Percentiles rank a stretch among this genome's conserved stretches.
Evolutionary conservation across 495 filamentous ascomycete species (phyloP).

Genomic region (Tuber umbilicatum): DNA sequence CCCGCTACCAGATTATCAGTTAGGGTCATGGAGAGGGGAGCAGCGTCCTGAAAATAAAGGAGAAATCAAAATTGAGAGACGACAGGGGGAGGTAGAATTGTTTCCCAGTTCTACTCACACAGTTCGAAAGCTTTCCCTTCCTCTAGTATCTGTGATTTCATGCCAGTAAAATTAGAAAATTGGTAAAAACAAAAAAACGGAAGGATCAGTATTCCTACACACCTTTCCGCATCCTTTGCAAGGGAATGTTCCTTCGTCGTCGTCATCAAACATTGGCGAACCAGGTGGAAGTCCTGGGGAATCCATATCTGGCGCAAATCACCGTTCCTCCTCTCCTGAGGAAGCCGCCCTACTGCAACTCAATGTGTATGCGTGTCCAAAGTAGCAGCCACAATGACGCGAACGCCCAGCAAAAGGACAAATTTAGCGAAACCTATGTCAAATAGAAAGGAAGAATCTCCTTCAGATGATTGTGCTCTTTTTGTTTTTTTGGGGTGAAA

Average conservation of each 20-base stretch:
- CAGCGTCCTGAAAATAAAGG: neutral
- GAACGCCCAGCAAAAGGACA: slow-evolving; percentile 1
- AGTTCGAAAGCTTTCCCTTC: slow-evolving; percentile 98
- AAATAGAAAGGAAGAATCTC: neutral
- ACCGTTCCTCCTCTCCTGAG: slow-evolving; percentile 16
- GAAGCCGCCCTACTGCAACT: slow-evolving; percentile 35
- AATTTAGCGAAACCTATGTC: slow-evolving; percentile 5
- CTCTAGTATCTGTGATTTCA: slow-evolving; percentile 67
- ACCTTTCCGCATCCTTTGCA: slow-evolving; percentile 99
- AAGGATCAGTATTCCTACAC: slow-evolving; percentile 50
- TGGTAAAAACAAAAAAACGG: slow-evolving; percentile 66
- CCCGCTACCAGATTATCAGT: slow-evolving; percentile 57
- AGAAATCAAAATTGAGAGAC: neutral
- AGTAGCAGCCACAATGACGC: slow-evolving; percentile 24
- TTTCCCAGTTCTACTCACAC: slow-evolving; percentile 54
- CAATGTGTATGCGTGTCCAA: slow-evolving; percentile 30
- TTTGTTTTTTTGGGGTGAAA: neutral
- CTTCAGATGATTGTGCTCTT: neutral
- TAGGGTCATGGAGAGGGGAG: slow-evolving; percentile 10
- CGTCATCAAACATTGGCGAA: slow-evolving; percentile 68
- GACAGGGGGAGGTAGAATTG: slow-evolving; percentile 5
- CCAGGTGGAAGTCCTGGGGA: slow-evolving; percentile 64
- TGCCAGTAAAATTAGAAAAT: slow-evolving; percentile 70
- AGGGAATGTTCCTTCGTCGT: slow-evolving; percentile 70
- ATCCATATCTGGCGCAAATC: slow-evolving; percentile 47